Conservation (phyloP, 164 flowering plant species). For the Chloranthus sessilifolius region DNA sequence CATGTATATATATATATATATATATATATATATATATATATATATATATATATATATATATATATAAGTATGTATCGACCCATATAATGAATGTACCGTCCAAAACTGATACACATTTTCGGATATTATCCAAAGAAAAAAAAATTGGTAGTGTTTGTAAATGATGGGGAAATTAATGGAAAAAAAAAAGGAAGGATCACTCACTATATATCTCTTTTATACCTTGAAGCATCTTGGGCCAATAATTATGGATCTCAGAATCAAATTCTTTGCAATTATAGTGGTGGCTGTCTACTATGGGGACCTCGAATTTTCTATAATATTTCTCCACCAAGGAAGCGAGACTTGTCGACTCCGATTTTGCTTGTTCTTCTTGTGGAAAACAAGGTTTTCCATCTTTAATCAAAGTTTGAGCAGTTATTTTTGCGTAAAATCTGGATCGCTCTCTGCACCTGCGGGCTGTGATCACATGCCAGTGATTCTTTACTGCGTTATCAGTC, state of each 20-base stretch:
- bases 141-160: too few species aligned
- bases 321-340: constrained; percentile 18
- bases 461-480: constrained; percentile 75
- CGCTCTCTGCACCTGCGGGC: constrained; percentile 47
- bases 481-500: constrained; percentile 75
- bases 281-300: constrained; percentile 9
- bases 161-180: too few species aligned
- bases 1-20: too few species aligned
- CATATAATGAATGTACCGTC: too few species aligned
- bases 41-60: too few species aligned
- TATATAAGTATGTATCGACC: too few species aligned
- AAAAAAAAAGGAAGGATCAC: neutral
- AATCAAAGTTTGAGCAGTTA: constrained; percentile 20
- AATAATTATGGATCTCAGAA: constrained; percentile 2
- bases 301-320: constrained; percentile 8
- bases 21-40: too few species aligned
- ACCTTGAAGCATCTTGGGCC: constrained; percentile 11
- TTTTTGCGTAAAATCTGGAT: constrained; percentile 33
- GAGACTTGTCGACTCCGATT: constrained; percentile 8
- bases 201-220: neutral
- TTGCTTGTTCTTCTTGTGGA: constrained; percentile 4
- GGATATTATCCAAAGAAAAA: too few species aligned
- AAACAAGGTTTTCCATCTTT: constrained; percentile 7
- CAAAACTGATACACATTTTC: too few species aligned
- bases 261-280: constrained; percentile 4